Base-by-base conservation (phyloP, 495 filamentous ascomycete genomes). In the Arthonia radiata region DNA sequence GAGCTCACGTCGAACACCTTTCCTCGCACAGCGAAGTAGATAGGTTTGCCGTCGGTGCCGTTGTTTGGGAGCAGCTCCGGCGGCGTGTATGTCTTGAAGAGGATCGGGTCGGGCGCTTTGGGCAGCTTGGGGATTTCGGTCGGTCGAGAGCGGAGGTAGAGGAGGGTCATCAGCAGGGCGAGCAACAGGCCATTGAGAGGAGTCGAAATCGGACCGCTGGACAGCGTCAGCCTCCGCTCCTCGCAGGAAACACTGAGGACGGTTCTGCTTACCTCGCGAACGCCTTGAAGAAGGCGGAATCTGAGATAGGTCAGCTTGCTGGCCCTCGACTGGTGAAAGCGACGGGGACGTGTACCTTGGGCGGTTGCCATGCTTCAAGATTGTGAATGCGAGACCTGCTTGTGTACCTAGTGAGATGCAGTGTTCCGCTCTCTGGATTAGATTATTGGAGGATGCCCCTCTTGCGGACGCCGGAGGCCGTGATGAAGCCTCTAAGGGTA, bases 81-180 rank as follows among this genome's bases (percentile, higher is more conserved):
- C 9, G 86, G 86, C 13, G 73, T 90, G 57, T 91, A 97, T 40
- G 71, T 83, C 29, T 62, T 61, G 68, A 91, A 94, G 40, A 94
- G 78, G 35, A 71, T 53, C 2, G 75, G 64, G 16, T 77, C 53
- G 2, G 80, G 69, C 15, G 64, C 52, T 31, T 67, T 63, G 27
- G 75, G 72, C 26, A 83, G 66, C 1, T 57, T 48, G 25, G 61
- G 43, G 24, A 59, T 46, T 3, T 61, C 53, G 25, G 62, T 45
- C 12, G 73, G 70, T 25, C 67, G 64, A 38, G 73, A 56, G 34
- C 71, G 59, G 31, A 56, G 45, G 55, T 79, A 86, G 31, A 70
- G 44, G 12, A 78, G 56, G 44, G 77, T 60, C 28, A 71, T 37
- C 39, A 78, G 61, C 30, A 80, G 53, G 27, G 61, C 58, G 38